phyloP scores from a whole-genome alignment of 805 yeast genomes.

The Jamesozyma lodderae region DNA sequence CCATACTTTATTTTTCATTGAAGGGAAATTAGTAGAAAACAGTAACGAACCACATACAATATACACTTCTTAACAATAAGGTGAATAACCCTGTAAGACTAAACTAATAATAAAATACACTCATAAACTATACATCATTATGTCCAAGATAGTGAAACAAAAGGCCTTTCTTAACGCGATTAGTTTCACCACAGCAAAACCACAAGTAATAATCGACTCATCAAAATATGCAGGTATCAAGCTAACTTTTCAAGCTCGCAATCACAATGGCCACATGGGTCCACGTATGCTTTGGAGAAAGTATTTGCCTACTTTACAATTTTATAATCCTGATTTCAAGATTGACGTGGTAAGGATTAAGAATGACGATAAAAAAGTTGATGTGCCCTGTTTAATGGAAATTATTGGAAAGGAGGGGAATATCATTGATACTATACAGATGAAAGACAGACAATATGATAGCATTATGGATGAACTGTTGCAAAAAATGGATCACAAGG shows the following conservation, averaged over 20 bases:
- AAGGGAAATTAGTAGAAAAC: too few species aligned
- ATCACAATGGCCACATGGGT: slow-evolving; percentile 52
- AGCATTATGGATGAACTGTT: slow-evolving; percentile 53
- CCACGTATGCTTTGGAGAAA: slow-evolving; percentile 68
- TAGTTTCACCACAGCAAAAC: slow-evolving; percentile 20
- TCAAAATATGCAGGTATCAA: slow-evolving; percentile 34
- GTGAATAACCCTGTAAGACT: too few species aligned
- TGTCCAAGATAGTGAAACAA: slow-evolving; percentile 24
- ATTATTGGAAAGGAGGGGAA: slow-evolving; percentile 15
- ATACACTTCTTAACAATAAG: too few species aligned
- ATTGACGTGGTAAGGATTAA: slow-evolving; percentile 52
- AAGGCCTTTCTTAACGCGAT: slow-evolving; percentile 21
- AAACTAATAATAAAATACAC: too few species aligned
- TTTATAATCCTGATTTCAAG: slow-evolving; percentile 67
- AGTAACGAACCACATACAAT: too few species aligned
- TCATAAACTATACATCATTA: slow-evolving; percentile 1
- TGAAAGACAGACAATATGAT: slow-evolving; percentile 40
- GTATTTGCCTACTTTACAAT: slow-evolving; percentile 66
- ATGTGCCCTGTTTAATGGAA: slow-evolving; percentile 25
- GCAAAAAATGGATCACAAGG: slow-evolving; percentile 41
- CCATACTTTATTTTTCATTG: too few species aligned
- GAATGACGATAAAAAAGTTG: slow-evolving; percentile 18
- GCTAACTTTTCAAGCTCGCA: slow-evolving; percentile 41
- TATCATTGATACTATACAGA: slow-evolving; percentile 37
- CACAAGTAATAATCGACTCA: slow-evolving; percentile 23